These are phyloP conservation scores for Paragyromitra xinjiangensis DNA, from an alignment of 495 filamentous ascomycete species.

Conservation along the genomic window DNA sequence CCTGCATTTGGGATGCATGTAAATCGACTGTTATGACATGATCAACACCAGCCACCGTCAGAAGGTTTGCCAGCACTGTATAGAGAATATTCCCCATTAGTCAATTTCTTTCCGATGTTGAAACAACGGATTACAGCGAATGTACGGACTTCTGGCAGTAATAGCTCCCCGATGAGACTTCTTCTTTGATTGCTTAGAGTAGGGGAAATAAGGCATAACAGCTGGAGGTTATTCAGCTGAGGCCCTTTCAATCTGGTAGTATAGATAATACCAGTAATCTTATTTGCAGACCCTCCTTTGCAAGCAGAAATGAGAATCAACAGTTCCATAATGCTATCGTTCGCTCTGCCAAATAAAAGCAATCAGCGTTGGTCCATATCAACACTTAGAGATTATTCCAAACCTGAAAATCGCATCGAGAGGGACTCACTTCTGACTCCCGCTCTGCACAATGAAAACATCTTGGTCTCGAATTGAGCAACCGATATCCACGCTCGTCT, in stretches of 20 bases:
- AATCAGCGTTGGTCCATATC: constrained; percentile 31
- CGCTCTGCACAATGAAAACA: constrained; percentile 98
- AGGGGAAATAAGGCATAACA: constrained; percentile 98
- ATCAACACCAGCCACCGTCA: constrained; percentile 90
- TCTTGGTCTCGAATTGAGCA: constrained; percentile 96
- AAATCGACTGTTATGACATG: constrained; percentile 98
- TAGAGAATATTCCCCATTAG: constrained; percentile 4
- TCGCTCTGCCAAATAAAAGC: constrained; percentile 67
- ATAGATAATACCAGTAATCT: constrained; percentile 82
- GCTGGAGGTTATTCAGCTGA: constrained; percentile 65
- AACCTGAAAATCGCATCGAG: constrained; percentile 43
- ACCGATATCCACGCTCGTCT: constrained; percentile 93
- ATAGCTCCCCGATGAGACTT: constrained; percentile 97
- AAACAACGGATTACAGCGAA: constrained; percentile 6
- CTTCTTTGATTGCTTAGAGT: constrained; percentile 98
- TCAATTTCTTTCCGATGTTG: background rate
- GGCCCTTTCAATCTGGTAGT: constrained; percentile 3
- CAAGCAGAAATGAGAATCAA: constrained; percentile 98
- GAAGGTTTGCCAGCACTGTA: constrained; percentile 85
- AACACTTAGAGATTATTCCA: constrained; percentile 27
- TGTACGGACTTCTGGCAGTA: constrained; percentile 74
- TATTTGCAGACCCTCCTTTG: constrained; percentile 96
- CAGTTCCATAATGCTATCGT: constrained; percentile 98
- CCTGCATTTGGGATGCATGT: constrained; percentile 97
- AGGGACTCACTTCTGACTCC: constrained; percentile 73